Conservation (phyloP, 805 yeast genomes). For the Nakazawaea pomicola region DNA sequence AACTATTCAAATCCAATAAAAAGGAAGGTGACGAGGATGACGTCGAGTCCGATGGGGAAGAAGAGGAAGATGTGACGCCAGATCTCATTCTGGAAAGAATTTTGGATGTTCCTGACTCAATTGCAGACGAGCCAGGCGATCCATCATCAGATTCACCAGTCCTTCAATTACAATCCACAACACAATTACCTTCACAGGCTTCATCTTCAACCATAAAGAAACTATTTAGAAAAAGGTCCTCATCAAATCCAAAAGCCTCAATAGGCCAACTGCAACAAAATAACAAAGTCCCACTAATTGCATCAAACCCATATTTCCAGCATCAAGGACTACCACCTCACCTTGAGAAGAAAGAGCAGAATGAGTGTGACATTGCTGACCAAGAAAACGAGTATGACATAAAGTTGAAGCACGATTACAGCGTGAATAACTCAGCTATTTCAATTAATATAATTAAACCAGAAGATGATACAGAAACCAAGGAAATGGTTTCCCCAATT, state of each 20-base stretch:
- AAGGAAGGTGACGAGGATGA: slow-evolving; percentile 12
- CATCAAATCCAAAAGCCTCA: slow-evolving; percentile 15
- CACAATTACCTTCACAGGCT: background rate
- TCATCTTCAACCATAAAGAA: slow-evolving; percentile 13
- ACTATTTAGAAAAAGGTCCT: slow-evolving; percentile 19
- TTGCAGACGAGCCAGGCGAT: slow-evolving; percentile 8
- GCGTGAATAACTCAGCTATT: slow-evolving; percentile 25
- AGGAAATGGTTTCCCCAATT: slow-evolving; percentile 3
- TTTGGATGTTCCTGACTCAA: slow-evolving; percentile 10
- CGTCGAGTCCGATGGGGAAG: slow-evolving; percentile 3
- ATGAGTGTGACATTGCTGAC: slow-evolving; percentile 24
- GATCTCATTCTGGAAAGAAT: slow-evolving; percentile 7
- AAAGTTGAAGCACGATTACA: slow-evolving; percentile 26
- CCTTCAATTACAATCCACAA: slow-evolving; percentile 1
- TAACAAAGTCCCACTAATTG: slow-evolving; percentile 10
- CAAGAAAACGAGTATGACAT: slow-evolving; percentile 15
- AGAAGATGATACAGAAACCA: background rate
- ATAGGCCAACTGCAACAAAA: slow-evolving; percentile 2
- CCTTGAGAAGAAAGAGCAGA: slow-evolving; percentile 13
- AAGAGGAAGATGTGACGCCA: slow-evolving; percentile 3
- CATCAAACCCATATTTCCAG: slow-evolving; percentile 47
- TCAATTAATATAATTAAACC: slow-evolving; percentile 10
- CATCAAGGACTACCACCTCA: slow-evolving; percentile 60
- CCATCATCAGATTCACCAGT: slow-evolving; percentile 13
- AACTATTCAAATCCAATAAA: slow-evolving; percentile 23